These are phyloP conservation scores for Amoebophrya sp. DNA, from an alignment of 169 alveolate species.

Conservation along the genomic window DNA sequence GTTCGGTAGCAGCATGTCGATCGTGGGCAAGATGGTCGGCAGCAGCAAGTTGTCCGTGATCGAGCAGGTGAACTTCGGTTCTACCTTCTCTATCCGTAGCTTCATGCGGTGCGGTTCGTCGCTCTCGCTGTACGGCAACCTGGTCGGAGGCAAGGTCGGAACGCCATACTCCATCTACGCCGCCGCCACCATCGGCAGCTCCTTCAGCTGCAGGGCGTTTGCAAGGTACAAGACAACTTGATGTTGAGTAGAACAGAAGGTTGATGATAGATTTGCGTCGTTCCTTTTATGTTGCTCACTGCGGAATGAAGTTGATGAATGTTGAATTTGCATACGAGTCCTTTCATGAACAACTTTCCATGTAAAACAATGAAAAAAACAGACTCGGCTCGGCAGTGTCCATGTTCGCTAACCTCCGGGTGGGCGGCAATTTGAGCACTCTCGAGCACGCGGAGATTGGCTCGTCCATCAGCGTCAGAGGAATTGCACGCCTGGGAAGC, in stretches of 20 bases:
- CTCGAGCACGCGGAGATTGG: neutral
- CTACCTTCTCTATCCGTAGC: neutral
- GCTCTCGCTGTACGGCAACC: neutral
- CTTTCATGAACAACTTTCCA: too few species aligned
- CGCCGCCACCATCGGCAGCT: neutral
- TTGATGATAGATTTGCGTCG: too few species aligned
- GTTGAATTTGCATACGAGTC: too few species aligned
- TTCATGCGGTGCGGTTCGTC: constrained; percentile 23
- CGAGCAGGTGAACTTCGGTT: neutral
- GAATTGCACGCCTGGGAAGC: neutral
- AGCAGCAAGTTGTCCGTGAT: neutral
- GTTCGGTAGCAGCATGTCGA: constrained; percentile 25
- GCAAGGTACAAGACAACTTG: too few species aligned
- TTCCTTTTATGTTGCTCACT: too few species aligned
- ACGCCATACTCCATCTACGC: neutral
- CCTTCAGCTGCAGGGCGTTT: neutral
- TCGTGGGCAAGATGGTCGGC: neutral
- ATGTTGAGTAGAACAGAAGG: too few species aligned
- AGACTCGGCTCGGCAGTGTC: too few species aligned
- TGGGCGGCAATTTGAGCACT: neutral
- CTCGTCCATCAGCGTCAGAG: neutral
- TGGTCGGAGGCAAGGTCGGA: neutral
- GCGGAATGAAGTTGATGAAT: too few species aligned
- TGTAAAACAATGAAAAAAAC: too few species aligned
- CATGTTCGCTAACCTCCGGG: neutral